A percentile compares a stretch with the other conserved stretches of the same genome.
Evolutionary conservation across 2,329 filamentous ascomycete genomes (phyloP).

Genomic region (Furcasterigmium furcatum): DNA sequence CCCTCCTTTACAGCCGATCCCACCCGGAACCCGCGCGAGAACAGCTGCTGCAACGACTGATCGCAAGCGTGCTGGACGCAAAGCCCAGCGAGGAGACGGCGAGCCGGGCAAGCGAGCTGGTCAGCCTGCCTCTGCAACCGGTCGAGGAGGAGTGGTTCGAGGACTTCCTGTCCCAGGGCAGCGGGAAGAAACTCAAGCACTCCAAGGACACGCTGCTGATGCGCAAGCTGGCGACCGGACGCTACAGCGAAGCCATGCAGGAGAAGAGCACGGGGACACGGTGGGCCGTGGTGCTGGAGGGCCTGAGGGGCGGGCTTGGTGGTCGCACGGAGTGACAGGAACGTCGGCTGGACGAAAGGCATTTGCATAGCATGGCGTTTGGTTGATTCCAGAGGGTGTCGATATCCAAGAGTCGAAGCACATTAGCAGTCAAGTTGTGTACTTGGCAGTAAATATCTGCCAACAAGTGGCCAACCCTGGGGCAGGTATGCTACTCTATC

Average conservation of each 20-base stretch:
- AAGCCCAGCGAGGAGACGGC: slow-evolving; percentile 36
- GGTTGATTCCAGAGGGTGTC: no score
- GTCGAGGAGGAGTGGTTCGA: slow-evolving; percentile 75
- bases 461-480: no score
- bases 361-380: slow-evolving; percentile 13
- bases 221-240: slow-evolving; percentile 67
- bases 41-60: slow-evolving; percentile 63
- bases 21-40: slow-evolving; percentile 60
- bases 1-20: slow-evolving; percentile 68
- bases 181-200: slow-evolving; percentile 60
- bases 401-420: no score
- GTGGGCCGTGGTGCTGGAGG: slow-evolving; percentile 49
- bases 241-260: slow-evolving; percentile 42
- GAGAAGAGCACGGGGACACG: slow-evolving; percentile 39
- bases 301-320: slow-evolving; percentile 41
- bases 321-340: slow-evolving; percentile 6
- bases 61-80: slow-evolving; percentile 53
- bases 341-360: no score
- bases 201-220: slow-evolving; percentile 74
- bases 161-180: slow-evolving; percentile 61
- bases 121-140: slow-evolving; percentile 67
- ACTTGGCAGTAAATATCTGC: no score
- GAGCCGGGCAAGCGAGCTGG: slow-evolving; percentile 62
- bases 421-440: no score
- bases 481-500: no score